Base-by-base conservation (phyloP, 2,329 filamentous ascomycete genomes). In the Talaromyces amestolkiae region DNA sequence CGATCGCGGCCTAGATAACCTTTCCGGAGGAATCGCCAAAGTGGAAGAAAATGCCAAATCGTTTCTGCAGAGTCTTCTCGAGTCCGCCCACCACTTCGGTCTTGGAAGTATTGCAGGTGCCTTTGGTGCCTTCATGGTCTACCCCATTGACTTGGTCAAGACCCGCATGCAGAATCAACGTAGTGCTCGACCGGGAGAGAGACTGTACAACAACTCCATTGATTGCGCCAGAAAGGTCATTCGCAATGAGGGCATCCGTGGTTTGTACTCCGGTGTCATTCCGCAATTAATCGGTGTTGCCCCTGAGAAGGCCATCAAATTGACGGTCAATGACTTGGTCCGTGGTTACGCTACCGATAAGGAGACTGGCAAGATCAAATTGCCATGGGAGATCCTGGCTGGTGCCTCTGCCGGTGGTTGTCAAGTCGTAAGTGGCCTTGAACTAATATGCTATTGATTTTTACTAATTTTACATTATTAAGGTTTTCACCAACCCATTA, bases 251-350 rank as follows among this genome's bases (percentile, higher is more conserved):
- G 95, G 95, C 65, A 85, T 96, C 78, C 85, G 84, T 45, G 95
- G 95, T 24, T 81, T 99, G 59, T 99, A 99, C 82, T 96, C 94
- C 59, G 95, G 95, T 75, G 92, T 99, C 22, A 79, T 97, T 61
- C 95, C 95, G 11, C 95, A 99, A 83, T 86, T 99, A 54, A 92
- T 99, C 68, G 95, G 95, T 78, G 95, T 99, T 54, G 95, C 95
- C n/a, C 95, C 95, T 1, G 95, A 99, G 79, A 99, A 99, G 84
- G 95, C 95, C 71, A 99, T 99, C 82, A 99, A 99, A 83, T 87
- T 99, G 69, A 99, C 95, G 0, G 93, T 99, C 74, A 99, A 99
- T 79, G 95, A 99, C 76, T 81, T 99, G 63, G 92, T 96, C 24
- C 89, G 95, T 74, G 85, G 86, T 9, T 84, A 86, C 70, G 89